A percentile compares a stretch with the other conserved stretches of the same genome.
Conservation (phyloP, 352 stramenopile genomes). For the Phytophthora sojae region DNA sequence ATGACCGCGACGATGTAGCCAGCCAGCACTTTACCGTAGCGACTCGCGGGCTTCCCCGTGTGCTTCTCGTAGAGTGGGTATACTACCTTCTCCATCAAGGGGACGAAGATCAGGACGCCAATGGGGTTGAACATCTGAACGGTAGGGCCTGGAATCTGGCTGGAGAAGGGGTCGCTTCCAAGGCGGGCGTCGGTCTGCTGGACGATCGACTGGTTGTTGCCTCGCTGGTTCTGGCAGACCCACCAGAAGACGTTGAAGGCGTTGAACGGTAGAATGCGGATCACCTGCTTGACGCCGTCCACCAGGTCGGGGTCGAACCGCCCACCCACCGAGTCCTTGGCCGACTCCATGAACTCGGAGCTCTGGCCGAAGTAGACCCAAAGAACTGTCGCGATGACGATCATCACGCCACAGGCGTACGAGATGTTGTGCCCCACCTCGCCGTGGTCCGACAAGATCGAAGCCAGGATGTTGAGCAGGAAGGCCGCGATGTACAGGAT, state of each 20-base stretch:
- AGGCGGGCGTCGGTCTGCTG: conserved; percentile 4
- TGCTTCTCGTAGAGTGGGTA: conserved; percentile 7
- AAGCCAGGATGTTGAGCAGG: conserved; percentile 8
- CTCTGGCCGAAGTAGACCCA: conserved; percentile 8
- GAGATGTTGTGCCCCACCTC: conserved; percentile 5
- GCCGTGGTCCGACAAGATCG: conserved; percentile 6
- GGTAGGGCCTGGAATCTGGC: conserved; percentile 1
- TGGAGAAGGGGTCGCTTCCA: not conserved
- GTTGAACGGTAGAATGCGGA: conserved; percentile 6
- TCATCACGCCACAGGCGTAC: conserved; percentile 4
- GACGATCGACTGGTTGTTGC: conserved; percentile 6
- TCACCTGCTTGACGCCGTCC: conserved; percentile 5
- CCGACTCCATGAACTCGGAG: conserved; percentile 3
- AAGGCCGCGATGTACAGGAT: conserved; percentile 1
- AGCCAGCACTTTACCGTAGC: conserved; percentile 2
- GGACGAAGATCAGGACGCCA: conserved; percentile 4
- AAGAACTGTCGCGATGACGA: not conserved
- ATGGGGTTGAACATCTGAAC: conserved; percentile 10
- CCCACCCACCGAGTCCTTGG: not conserved
- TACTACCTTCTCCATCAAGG: conserved; percentile 2
- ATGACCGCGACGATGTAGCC: not conserved
- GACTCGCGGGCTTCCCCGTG: conserved; percentile 1
- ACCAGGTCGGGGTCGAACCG: conserved; percentile 2
- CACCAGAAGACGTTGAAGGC: conserved; percentile 8
- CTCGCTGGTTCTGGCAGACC: conserved; percentile 3